Conservation (phyloP, 306 rosid genomes). For the Rosa persica region DNA sequence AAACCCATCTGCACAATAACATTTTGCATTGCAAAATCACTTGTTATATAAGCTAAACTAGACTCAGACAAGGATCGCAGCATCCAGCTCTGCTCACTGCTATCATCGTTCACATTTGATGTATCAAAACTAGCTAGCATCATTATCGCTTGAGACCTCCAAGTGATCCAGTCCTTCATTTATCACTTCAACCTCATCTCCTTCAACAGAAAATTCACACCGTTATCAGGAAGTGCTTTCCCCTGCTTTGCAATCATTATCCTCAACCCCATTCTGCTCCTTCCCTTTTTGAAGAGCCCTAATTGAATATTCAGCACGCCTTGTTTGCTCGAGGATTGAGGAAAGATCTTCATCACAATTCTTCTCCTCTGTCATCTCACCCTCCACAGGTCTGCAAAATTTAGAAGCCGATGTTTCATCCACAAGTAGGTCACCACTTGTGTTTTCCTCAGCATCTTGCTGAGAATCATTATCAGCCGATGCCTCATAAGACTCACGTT, state of each 20-base stretch:
- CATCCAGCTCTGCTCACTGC: slow-evolving; percentile 89
- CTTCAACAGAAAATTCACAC: slow-evolving; percentile 28
- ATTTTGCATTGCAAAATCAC: slow-evolving; percentile 98
- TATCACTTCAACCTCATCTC: slow-evolving; percentile 27
- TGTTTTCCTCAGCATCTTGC: slow-evolving; percentile 39
- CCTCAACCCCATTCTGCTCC: slow-evolving; percentile 22
- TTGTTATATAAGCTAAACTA: slow-evolving; percentile 82
- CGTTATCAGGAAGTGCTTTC: slow-evolving; percentile 20
- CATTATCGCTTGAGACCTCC: slow-evolving; percentile 56
- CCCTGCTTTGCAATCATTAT: slow-evolving; percentile 11
- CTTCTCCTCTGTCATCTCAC: slow-evolving; percentile 34
- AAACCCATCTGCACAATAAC: slow-evolving; percentile 94
- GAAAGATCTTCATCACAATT: slow-evolving; percentile 46
- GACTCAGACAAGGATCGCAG: slow-evolving; percentile 86
- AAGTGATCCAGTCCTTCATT: slow-evolving; percentile 38
- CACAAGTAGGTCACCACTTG: slow-evolving; percentile 25
- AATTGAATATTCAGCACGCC: background rate
- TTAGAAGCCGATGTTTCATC: slow-evolving; percentile 28
- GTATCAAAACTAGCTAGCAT: slow-evolving; percentile 60
- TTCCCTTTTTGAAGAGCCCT: too few relatives aligned
- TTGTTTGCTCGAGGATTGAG: slow-evolving; percentile 45
- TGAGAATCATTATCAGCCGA: slow-evolving; percentile 46
- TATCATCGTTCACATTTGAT: slow-evolving; percentile 58
- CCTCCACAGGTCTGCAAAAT: slow-evolving; percentile 32
- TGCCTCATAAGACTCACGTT: slow-evolving; percentile 48